phyloP scores from a whole-genome alignment of 495 filamentous ascomycete genomes.

The Aspergillus diversus region DNA sequence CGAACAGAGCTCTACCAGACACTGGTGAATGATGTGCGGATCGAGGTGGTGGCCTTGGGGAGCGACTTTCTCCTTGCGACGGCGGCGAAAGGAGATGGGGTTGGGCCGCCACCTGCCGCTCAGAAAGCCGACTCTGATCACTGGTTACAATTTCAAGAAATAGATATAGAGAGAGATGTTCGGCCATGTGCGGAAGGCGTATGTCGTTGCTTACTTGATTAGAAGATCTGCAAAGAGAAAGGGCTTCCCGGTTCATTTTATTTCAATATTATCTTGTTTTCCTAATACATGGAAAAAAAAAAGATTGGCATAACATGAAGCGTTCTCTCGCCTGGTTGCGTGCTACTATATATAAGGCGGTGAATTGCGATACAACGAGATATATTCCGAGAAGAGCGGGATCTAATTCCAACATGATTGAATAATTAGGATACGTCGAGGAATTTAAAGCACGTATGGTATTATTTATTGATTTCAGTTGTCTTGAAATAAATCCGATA shows the following conservation, averaged over 20 bases:
- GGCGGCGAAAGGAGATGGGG: slow-evolving; percentile 42
- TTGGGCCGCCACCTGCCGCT: slow-evolving; percentile 27
- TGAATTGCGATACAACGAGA: too few species aligned
- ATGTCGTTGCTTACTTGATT: slow-evolving; percentile 27
- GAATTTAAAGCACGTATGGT: too few species aligned
- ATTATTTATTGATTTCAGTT: too few species aligned
- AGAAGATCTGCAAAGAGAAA: not conserved
- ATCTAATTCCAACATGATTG: too few species aligned
- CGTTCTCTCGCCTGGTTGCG: too few species aligned
- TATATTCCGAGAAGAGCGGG: too few species aligned
- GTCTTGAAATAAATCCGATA: too few species aligned
- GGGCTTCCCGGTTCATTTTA: not conserved
- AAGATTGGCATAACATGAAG: too few species aligned
- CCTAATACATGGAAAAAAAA: too few species aligned
- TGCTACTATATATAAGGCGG: too few species aligned
- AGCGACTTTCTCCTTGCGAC: slow-evolving; percentile 65
- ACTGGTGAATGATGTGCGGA: slow-evolving; percentile 53
- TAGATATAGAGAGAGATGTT: slow-evolving; percentile 40
- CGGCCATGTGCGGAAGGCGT: slow-evolving; percentile 34
- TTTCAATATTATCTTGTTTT: too few species aligned
- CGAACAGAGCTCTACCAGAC: slow-evolving; percentile 54
- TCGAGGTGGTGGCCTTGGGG: slow-evolving; percentile 66
- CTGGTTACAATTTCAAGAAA: slow-evolving; percentile 27
- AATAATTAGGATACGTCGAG: too few species aligned
- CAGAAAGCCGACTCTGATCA: slow-evolving; percentile 17